phyloP scores from a whole-genome alignment of 1,284 basidiomycete genomes.

The Microbotryum saponariae region DNA sequence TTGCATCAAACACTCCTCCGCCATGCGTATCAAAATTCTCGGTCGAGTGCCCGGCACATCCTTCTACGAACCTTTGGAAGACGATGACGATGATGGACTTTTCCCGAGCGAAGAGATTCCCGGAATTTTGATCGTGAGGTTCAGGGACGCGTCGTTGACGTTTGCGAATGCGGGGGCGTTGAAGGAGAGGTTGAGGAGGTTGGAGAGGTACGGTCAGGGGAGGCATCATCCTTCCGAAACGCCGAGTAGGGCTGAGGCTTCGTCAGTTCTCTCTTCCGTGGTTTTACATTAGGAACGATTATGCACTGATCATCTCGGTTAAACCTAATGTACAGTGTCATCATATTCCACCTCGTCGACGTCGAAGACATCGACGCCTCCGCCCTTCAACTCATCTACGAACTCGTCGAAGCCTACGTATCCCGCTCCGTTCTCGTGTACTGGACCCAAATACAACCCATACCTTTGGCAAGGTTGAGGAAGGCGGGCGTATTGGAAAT shows the following conservation, averaged over 20 bases:
- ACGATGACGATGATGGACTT: constrained; percentile 59
- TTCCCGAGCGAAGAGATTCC: constrained; percentile 54
- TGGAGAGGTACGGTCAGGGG: constrained; percentile 49
- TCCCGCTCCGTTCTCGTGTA: constrained; percentile 26
- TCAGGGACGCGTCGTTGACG: constrained; percentile 64
- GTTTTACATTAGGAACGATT: no score
- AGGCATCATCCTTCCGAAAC: constrained; percentile 75
- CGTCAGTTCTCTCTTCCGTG: no score
- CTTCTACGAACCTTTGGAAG: constrained; percentile 35
- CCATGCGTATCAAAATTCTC: constrained; percentile 61
- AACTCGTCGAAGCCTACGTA: constrained; percentile 64
- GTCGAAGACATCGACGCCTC: constrained; percentile 36
- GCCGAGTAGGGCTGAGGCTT: constrained; percentile 63
- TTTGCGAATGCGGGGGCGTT: constrained; percentile 86
- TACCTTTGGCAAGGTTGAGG: constrained; percentile 6
- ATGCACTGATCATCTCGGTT: no score
- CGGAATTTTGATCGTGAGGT: constrained; percentile 69
- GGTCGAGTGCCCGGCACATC: constrained; percentile 56
- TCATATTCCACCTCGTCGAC: constrained; percentile 81
- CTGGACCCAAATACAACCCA: constrained; percentile 17
- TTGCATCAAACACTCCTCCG: constrained; percentile 78
- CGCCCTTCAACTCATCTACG: constrained; percentile 74
- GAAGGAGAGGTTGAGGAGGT: constrained; percentile 68
- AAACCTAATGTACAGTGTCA: constrained; percentile 43
- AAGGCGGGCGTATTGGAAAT: constrained; percentile 21